phyloP scores from a whole-genome alignment of 768 basidiomycete species.

The Tulasnella calospora region DNA sequence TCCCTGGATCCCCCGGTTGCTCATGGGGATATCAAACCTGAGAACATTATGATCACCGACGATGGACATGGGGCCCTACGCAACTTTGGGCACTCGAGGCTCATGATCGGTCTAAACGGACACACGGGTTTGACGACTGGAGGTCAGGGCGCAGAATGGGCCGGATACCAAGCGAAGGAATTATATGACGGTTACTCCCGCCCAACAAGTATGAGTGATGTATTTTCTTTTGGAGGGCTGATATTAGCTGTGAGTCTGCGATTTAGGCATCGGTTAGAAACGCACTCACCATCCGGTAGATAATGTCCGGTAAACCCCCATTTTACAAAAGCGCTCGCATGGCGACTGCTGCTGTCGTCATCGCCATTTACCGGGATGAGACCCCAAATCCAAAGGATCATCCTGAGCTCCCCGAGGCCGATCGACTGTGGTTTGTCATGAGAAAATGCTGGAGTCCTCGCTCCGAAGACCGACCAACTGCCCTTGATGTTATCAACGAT shows the following conservation, averaged over 20 bases:
- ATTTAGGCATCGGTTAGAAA: background rate
- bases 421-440: background rate
- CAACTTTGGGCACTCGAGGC: background rate
- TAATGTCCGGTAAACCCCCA: slow-evolving; percentile 4
- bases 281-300: background rate
- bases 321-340: background rate
- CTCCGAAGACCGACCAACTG: background rate
- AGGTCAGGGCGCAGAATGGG: background rate
- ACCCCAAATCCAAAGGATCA: background rate
- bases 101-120: background rate
- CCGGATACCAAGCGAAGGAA: background rate
- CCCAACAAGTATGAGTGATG: background rate
- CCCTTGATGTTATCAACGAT: background rate
- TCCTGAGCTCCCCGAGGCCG: background rate
- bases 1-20: background rate
- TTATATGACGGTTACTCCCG: background rate
- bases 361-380: background rate
- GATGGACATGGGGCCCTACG: background rate
- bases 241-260: background rate
- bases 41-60: background rate
- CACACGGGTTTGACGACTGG: background rate
- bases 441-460: background rate
- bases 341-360: background rate
- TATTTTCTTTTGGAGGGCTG: background rate
- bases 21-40: background rate